These are phyloP conservation scores for Salix exigua DNA, from an alignment of 345 rosid species.

Conservation along the genomic window DNA sequence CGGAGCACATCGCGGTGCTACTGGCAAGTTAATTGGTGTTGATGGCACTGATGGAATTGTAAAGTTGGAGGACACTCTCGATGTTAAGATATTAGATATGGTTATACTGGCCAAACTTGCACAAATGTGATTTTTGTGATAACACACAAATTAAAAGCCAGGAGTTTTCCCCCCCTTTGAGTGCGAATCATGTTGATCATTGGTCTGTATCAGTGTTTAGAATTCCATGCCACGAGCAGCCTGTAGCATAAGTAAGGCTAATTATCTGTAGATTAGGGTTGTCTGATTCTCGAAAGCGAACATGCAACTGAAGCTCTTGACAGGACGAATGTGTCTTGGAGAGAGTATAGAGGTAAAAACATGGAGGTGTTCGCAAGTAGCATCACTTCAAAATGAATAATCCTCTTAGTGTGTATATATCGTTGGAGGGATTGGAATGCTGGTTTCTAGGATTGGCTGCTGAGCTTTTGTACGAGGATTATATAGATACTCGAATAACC, in stretches of 20 bases:
- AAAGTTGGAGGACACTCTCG: constrained; percentile 76
- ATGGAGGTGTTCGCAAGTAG: too few species aligned
- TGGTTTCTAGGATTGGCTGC: too few species aligned
- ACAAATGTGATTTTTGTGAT: constrained; percentile 3
- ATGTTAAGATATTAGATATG: constrained; percentile 86
- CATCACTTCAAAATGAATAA: too few species aligned
- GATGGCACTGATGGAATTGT: constrained; percentile 89
- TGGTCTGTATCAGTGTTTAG: background rate
- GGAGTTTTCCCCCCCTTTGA: fast-evolving
- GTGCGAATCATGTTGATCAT: background rate
- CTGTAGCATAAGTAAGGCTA: background rate
- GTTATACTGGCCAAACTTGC: constrained; percentile 63
- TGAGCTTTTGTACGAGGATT: too few species aligned
- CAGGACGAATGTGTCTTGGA: too few species aligned
- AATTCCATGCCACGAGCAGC: background rate
- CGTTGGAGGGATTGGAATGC: too few species aligned
- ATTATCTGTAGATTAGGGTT: background rate
- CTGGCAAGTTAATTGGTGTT: constrained; percentile 86
- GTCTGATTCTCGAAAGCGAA: too few species aligned
- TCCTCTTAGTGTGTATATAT: too few species aligned
- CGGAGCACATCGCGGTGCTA: constrained; percentile 72
- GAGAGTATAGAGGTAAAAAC: too few species aligned
- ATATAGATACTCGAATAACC: too few species aligned
- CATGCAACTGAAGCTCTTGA: too few species aligned
- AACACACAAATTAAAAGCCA: background rate